phyloP scores from a whole-genome alignment of 2,329 filamentous ascomycete genomes.

The Aspergillus felis region DNA sequence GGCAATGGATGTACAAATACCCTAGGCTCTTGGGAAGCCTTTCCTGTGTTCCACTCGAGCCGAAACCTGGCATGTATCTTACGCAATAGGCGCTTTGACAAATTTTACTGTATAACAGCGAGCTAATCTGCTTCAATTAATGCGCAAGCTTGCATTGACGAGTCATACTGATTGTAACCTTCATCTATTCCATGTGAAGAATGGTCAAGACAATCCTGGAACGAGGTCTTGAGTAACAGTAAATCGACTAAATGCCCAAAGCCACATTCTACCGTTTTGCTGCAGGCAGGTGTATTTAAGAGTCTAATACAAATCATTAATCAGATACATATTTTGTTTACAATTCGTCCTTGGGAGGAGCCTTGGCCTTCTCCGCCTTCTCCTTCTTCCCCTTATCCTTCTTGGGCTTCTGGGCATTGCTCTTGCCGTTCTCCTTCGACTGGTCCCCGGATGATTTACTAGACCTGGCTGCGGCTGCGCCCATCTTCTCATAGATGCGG shows the following conservation, averaged over 20 bases:
- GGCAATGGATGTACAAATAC: neutral
- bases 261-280: neutral
- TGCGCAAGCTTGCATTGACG: neutral
- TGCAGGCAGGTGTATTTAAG: neutral
- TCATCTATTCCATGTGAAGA: neutral
- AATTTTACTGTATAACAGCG: neutral
- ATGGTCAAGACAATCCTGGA: neutral
- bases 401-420: constrained; percentile 18
- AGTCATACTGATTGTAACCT: neutral
- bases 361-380: constrained; percentile 20
- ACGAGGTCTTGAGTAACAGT: neutral
- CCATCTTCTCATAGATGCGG: constrained; percentile 38
- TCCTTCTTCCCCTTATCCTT: constrained; percentile 13
- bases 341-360: constrained; percentile 31
- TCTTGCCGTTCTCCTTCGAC: constrained; percentile 23
- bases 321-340: constrained; percentile 12
- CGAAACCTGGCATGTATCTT: neutral
- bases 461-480: constrained; percentile 39
- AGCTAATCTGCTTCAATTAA: neutral
- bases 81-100: neutral
- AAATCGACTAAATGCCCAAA: neutral
- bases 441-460: constrained; percentile 16
- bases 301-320: constrained; percentile 3
- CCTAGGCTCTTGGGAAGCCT: neutral
- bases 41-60: neutral